Percentiles rank a stretch among this genome's conserved stretches.
phyloP scores from a whole-genome alignment of 2,329 filamentous ascomycete species.

The Coniella vitis region DNA sequence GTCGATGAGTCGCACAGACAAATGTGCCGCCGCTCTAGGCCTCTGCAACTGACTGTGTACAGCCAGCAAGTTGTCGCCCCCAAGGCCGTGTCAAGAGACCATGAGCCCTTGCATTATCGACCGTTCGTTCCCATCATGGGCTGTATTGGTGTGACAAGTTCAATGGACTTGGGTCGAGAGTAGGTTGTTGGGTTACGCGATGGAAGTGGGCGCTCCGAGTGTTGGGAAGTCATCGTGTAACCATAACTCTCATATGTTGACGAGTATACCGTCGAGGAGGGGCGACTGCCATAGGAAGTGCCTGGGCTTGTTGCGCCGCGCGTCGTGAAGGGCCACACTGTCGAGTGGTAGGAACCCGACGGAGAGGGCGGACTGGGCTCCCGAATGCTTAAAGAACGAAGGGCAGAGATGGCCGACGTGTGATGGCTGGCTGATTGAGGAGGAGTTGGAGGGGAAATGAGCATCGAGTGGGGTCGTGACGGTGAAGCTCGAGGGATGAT shows the following conservation, averaged over 20 bases:
- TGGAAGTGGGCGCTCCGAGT: slow-evolving; percentile 49
- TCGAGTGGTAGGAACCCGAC: slow-evolving; percentile 31
- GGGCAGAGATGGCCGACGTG: slow-evolving; percentile 47
- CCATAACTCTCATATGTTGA: slow-evolving; percentile 47
- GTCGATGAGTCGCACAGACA: slow-evolving; percentile 1
- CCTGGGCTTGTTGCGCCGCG: slow-evolving; percentile 47
- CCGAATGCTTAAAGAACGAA: slow-evolving; percentile 47
- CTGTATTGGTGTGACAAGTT: slow-evolving; percentile 56
- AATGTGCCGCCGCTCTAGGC: background rate
- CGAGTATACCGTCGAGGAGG: slow-evolving; percentile 37
- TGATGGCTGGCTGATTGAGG: slow-evolving; percentile 37
- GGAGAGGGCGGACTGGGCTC: slow-evolving; percentile 51
- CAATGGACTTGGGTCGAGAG: slow-evolving; percentile 55
- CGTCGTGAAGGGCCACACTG: slow-evolving; percentile 46
- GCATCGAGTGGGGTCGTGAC: slow-evolving; percentile 50
- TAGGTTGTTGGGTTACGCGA: slow-evolving; percentile 47
- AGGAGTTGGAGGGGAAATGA: slow-evolving; percentile 48
- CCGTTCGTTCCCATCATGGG: slow-evolving; percentile 22
- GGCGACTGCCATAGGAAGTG: slow-evolving; percentile 40
- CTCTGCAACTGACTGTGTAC: background rate
- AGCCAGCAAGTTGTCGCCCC: slow-evolving; percentile 2
- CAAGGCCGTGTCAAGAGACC: slow-evolving; percentile 4
- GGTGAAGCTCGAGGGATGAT: slow-evolving; percentile 59
- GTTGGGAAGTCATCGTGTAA: slow-evolving; percentile 33
- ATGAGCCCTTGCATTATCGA: slow-evolving; percentile 6